Evolutionary conservation across 306 rosid genomes (phyloP).

Genomic region (Coriaria nepalensis): DNA sequence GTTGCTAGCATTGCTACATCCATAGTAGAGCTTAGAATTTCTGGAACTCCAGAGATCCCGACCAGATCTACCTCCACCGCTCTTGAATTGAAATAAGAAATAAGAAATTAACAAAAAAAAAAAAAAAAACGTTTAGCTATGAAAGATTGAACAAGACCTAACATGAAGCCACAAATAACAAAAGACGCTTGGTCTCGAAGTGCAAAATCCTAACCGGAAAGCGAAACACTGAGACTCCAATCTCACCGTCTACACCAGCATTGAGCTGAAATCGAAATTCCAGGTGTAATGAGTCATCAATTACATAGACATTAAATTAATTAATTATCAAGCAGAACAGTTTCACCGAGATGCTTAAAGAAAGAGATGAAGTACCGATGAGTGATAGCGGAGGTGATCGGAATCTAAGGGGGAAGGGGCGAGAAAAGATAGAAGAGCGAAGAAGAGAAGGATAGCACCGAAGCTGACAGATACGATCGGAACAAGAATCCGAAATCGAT

Average conservation of each 20-base stretch:
- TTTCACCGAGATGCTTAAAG: background rate
- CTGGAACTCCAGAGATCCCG: constrained; percentile 70
- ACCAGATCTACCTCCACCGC: constrained; percentile 36
- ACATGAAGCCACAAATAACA: constrained; percentile 5
- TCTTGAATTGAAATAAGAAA: constrained; percentile 20
- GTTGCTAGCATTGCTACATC: constrained; percentile 71
- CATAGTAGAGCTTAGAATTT: constrained; percentile 52
- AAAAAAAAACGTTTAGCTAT: constrained; percentile 14
- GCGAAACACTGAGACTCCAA: constrained; percentile 28
- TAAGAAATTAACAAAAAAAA: constrained; percentile 2
- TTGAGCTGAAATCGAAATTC: constrained; percentile 26
- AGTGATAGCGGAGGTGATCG: constrained; percentile 27
- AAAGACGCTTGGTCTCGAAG: background rate
- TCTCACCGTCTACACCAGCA: constrained; percentile 22
- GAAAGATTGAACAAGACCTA: constrained; percentile 16
- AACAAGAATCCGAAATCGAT: constrained; percentile 41
- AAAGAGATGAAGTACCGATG: constrained; percentile 32
- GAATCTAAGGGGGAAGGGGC: constrained; percentile 65
- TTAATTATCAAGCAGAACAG: background rate
- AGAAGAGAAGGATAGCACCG: constrained; percentile 52
- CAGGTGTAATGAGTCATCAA: background rate
- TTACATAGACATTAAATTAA: background rate
- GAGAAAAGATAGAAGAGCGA: constrained; percentile 62
- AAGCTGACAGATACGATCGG: constrained; percentile 56
- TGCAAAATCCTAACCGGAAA: constrained; percentile 76